Percentiles rank a stretch among this genome's conserved stretches.
phyloP scores from a whole-genome alignment of 805 yeast genomes.

The Wickerhamiella vanderwaltii region DNA sequence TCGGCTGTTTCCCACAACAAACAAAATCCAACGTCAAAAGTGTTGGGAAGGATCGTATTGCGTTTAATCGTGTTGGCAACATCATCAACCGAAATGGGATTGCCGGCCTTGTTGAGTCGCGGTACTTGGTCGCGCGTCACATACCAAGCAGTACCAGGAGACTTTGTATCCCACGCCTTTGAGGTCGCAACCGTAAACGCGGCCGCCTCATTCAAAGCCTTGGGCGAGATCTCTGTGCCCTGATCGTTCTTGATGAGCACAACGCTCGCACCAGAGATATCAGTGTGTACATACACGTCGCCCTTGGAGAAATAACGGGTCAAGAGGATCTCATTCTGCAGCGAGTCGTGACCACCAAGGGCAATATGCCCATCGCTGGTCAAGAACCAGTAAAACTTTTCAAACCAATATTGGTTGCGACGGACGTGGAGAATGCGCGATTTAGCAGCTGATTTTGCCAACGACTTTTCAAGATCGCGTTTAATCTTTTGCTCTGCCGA shows the following conservation, averaged over 20 bases:
- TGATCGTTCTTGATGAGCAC: constrained; percentile 75
- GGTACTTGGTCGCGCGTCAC: constrained; percentile 57
- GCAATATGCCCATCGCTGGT: constrained; percentile 80
- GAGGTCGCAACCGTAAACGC: constrained; percentile 66
- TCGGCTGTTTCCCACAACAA: constrained; percentile 62
- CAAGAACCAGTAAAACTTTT: constrained; percentile 89
- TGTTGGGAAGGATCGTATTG: constrained; percentile 58
- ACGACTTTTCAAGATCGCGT: constrained; percentile 49
- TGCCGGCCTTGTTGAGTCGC: constrained; percentile 38
- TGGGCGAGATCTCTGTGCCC: constrained; percentile 57
- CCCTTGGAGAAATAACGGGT: constrained; percentile 61
- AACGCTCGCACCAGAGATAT: constrained; percentile 57
- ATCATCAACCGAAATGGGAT: constrained; percentile 50
- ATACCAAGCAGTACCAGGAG: constrained; percentile 77
- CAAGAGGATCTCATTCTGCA: constrained; percentile 70
- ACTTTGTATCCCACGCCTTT: constrained; percentile 80
- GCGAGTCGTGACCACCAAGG: constrained; percentile 70
- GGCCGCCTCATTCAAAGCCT: constrained; percentile 83
- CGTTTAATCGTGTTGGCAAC: constrained; percentile 42
- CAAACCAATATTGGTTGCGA: constrained; percentile 78
- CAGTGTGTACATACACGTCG: constrained; percentile 65
- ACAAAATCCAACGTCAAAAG: constrained; percentile 80
- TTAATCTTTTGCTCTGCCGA: constrained; percentile 70
- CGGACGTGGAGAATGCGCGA: constrained; percentile 37
- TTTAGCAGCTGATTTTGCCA: constrained; percentile 45